These are phyloP conservation scores for Cenchrus purpureus DNA, from an alignment of 176 grass and related monocot species.

Conservation along the genomic window DNA sequence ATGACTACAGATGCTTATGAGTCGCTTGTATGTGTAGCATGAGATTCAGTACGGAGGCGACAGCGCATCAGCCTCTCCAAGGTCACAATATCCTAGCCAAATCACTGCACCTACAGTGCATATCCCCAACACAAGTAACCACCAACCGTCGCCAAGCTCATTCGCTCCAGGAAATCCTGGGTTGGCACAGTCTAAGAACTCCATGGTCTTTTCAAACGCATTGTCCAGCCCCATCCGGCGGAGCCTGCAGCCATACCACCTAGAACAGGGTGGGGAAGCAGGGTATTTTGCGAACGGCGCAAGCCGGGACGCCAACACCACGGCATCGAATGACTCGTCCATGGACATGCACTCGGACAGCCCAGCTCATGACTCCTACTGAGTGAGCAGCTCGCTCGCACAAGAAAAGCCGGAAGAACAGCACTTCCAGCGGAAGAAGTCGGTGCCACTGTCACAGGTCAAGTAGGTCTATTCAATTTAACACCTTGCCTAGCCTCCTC, in stretches of 20 bases:
- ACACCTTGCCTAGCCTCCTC: conserved; percentile 45
- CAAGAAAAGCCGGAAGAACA: conserved; percentile 23
- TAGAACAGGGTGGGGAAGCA: conserved; percentile 54
- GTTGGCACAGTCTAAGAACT: conserved; percentile 50
- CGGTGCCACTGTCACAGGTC: conserved; percentile 7
- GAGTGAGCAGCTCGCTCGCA: conserved; percentile 7
- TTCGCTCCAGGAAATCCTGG: conserved; percentile 36
- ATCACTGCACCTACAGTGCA: conserved; percentile 28
- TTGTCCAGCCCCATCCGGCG: conserved; percentile 60
- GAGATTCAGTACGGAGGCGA: conserved; percentile 71
- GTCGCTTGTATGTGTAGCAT: conserved; percentile 50
- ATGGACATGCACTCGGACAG: conserved; percentile 80
- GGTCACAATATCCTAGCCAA: conserved; percentile 56
- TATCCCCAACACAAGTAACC: conserved; percentile 45
- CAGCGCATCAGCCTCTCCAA: conserved; percentile 53
- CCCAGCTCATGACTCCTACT: conserved; percentile 47
- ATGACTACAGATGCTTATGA: conserved; percentile 3
- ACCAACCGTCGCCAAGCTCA: conserved; percentile 46
- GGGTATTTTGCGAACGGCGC: conserved; percentile 41
- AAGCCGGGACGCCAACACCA: conserved; percentile 37
- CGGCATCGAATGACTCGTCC: conserved; percentile 48
- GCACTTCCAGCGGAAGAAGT: conserved; percentile 30
- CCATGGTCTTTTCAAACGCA: conserved; percentile 59
- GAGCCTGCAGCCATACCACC: conserved; percentile 67
- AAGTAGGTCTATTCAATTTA: conserved; percentile 58